Percentiles rank a stretch among this genome's conserved stretches.
Evolutionary conservation across 2,329 filamentous ascomycete species (phyloP).

Genomic region (Beauveria asiatica): DNA sequence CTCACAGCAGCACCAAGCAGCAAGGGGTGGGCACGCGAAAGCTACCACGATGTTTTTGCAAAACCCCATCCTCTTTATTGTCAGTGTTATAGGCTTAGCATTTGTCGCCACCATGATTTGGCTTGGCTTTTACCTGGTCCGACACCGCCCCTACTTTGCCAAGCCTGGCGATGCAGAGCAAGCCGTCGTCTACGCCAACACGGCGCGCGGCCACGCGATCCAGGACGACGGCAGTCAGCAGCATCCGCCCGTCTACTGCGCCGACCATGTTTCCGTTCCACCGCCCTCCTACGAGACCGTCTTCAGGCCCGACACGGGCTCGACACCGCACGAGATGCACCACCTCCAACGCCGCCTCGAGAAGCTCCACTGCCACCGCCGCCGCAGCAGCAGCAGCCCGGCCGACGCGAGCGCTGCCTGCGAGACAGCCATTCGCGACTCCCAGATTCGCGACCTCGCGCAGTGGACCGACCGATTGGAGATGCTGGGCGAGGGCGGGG

Average conservation of each 20-base stretch:
- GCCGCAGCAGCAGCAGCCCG: background rate
- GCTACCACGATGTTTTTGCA: background rate
- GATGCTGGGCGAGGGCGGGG: background rate
- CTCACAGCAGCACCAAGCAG: too few species aligned
- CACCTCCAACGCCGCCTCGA: background rate
- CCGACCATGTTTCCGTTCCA: conserved; percentile 10
- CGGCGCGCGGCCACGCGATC: background rate
- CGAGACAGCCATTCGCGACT: conserved; percentile 8
- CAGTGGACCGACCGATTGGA: conserved; percentile 14
- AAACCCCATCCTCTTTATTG: conserved; percentile 5
- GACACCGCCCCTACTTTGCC: background rate
- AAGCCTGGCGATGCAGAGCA: background rate
- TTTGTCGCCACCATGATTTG: background rate
- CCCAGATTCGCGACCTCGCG: conserved; percentile 10
- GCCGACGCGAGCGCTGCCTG: background rate
- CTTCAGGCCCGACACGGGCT: background rate
- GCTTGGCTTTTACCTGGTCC: background rate
- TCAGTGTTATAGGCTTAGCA: background rate
- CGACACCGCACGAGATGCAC: background rate
- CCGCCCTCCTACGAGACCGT: conserved; percentile 13
- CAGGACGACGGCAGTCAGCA: background rate
- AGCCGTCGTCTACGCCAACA: background rate
- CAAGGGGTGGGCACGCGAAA: background rate
- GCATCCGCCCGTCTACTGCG: conserved; percentile 11
- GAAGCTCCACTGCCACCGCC: background rate